Conservation (phyloP, 208 protist species). For the Spongospora subterranea region DNA sequence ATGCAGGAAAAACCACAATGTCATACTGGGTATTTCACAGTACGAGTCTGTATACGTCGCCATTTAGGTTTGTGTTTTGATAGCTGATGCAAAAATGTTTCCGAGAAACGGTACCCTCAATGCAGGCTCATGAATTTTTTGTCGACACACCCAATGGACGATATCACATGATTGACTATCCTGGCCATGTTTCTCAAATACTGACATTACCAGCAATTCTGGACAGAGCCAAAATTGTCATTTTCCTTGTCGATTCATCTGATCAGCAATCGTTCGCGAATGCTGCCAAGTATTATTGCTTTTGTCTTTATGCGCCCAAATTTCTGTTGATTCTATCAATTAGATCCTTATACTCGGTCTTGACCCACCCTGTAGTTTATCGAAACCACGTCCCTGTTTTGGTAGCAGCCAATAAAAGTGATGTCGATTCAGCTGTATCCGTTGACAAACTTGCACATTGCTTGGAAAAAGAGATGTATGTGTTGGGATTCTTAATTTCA, state of each 20-base stretch:
- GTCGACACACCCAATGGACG: background rate
- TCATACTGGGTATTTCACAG: background rate
- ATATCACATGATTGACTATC: background rate
- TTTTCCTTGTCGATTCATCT: background rate
- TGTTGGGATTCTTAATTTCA: background rate
- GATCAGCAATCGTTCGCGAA: background rate
- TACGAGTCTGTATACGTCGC: background rate
- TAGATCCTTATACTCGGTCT: background rate
- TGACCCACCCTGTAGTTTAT: background rate
- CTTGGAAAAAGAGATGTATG: background rate
- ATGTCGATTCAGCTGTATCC: background rate
- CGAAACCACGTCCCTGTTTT: background rate
- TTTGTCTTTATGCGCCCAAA: background rate
- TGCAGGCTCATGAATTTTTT: background rate
- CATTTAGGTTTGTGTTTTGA: background rate
- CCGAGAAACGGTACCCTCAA: background rate
- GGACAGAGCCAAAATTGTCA: background rate
- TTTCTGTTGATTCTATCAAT: slow-evolving; percentile 1
- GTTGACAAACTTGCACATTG: background rate
- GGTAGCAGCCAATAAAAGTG: background rate
- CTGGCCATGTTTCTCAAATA: background rate
- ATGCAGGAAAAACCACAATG: background rate
- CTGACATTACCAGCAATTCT: background rate
- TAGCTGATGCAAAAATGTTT: background rate
- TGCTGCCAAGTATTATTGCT: background rate